phyloP scores from a whole-genome alignment of 2,329 filamentous ascomycete species.

The Xylariomycetidae sp. region DNA sequence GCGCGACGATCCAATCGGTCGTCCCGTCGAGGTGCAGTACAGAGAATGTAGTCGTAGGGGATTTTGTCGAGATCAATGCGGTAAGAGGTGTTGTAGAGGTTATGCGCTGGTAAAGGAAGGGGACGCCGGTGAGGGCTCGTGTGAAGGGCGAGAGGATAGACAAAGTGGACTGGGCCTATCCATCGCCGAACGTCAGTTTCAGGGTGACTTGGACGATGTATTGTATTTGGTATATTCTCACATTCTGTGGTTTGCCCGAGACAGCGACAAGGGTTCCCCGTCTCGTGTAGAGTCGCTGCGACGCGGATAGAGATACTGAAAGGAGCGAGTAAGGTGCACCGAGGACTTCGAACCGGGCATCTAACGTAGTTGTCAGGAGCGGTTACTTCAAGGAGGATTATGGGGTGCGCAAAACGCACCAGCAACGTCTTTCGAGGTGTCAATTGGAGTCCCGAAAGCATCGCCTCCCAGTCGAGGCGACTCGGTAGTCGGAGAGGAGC shows the following conservation, averaged over 20 bases:
- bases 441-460: slow-evolving; percentile 48
- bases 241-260: slow-evolving; percentile 86
- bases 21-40: slow-evolving; percentile 88
- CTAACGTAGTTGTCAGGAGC: too few species aligned
- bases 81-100: slow-evolving; percentile 84
- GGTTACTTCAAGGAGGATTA: too few species aligned
- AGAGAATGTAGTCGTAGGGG: slow-evolving; percentile 79
- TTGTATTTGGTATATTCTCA: slow-evolving; percentile 33
- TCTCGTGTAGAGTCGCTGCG: slow-evolving; percentile 87
- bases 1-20: slow-evolving; percentile 90
- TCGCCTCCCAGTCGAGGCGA: slow-evolving; percentile 46
- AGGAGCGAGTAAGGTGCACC: slow-evolving; percentile 90
- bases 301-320: slow-evolving; percentile 87
- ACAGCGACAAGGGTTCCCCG: slow-evolving; percentile 87
- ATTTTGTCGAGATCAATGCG: slow-evolving; percentile 83
- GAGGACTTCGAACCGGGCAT: slow-evolving; percentile 91
- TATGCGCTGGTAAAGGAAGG: slow-evolving; percentile 91
- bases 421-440: slow-evolving; percentile 42
- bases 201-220: slow-evolving; percentile 5
- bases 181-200: slow-evolving; percentile 3
- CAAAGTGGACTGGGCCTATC: slow-evolving; percentile 79
- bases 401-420: slow-evolving; percentile 43
- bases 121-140: slow-evolving; percentile 76
- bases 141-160: slow-evolving; percentile 80
- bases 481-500: slow-evolving; percentile 54